Percentiles rank a stretch among this genome's conserved stretches.
phyloP scores from a whole-genome alignment of 2,329 filamentous ascomycete species.

The Bisporella sp. region DNA sequence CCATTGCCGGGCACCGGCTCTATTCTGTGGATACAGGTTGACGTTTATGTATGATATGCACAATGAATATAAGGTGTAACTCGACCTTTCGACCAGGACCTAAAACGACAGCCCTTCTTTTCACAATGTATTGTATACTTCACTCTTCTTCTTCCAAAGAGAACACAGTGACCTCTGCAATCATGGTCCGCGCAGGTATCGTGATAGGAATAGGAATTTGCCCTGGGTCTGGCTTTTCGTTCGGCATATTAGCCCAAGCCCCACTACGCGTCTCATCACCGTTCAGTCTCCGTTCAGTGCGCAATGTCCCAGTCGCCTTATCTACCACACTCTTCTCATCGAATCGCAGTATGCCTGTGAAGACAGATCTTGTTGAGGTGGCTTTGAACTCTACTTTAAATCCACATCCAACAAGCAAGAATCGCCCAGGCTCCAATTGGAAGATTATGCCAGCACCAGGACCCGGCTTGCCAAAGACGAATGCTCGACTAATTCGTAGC shows the following conservation, averaged over 20 bases:
- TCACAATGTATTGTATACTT: too few species aligned
- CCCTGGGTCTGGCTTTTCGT: conserved; percentile 47
- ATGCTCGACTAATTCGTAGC: conserved; percentile 34
- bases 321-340: conserved; percentile 33
- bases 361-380: conserved; percentile 27
- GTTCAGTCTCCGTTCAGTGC: conserved; percentile 22
- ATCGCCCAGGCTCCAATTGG: conserved; percentile 30
- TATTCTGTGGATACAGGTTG: not conserved
- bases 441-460: conserved; percentile 35
- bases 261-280: conserved; percentile 41
- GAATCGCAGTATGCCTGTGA: conserved; percentile 36
- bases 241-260: conserved; percentile 42
- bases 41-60: too few species aligned
- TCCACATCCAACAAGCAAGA: conserved; percentile 38
- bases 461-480: conserved; percentile 37
- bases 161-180: conserved; percentile 36
- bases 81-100: too few species aligned
- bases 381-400: conserved; percentile 32
- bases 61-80: too few species aligned
- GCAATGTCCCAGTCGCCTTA: conserved; percentile 29
- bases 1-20: not conserved
- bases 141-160: conserved; percentile 8
- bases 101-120: too few species aligned
- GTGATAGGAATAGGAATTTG: conserved; percentile 47
- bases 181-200: conserved; percentile 42